Evolutionary conservation across 2,329 filamentous ascomycete genomes (phyloP), one percentile per base, ranked within the genome.

Genomic region (Aureobasidium vineae): DNA sequence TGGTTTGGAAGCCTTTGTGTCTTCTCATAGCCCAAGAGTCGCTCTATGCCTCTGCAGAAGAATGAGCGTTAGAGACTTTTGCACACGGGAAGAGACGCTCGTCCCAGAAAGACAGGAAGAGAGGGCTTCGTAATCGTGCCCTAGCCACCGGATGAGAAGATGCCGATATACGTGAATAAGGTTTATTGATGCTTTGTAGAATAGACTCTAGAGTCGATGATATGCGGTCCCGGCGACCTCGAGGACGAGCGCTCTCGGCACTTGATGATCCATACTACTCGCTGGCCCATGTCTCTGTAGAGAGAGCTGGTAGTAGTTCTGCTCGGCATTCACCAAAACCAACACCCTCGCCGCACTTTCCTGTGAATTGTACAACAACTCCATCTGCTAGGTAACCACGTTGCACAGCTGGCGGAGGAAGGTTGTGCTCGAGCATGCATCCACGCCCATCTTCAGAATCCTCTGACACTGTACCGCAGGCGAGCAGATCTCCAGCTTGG

Each of bases 381-480:
- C 78, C 79, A 70, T 81, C 79, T 36, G 77, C 72, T 13, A 81
- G 71, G 70, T 78, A 81, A 13, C 74, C 70, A 31, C 76, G 68
- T 68, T 73, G 74, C 41, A 72, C 75, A 50, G 67, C 72, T 16
- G 73, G 75, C 11, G 77, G 77, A 23, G 78, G 77, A 71, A 76
- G 71, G 1, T 79, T 75, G 41, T 75, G 68, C 66, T 81, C 79
- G 52, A 80, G 76, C 61, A 81, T 68, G 71, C 79, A 81, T 15
- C 78, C 79, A 41, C 79, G 73, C 68, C 79, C 76, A 5, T 72
- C 68, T 28, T 77, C 70, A 8, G 73, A 74, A 41, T 74, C 70
- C 6, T 79, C 79, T 7, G 76, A 79, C 19, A 81, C 78, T 0
- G 79, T 81, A 13, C 79, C 79, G n/a, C 75, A 79, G 0, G 78